Conservation (phyloP, 2,329 filamentous ascomycete species). For the Aspergillus fumigatus region DNA sequence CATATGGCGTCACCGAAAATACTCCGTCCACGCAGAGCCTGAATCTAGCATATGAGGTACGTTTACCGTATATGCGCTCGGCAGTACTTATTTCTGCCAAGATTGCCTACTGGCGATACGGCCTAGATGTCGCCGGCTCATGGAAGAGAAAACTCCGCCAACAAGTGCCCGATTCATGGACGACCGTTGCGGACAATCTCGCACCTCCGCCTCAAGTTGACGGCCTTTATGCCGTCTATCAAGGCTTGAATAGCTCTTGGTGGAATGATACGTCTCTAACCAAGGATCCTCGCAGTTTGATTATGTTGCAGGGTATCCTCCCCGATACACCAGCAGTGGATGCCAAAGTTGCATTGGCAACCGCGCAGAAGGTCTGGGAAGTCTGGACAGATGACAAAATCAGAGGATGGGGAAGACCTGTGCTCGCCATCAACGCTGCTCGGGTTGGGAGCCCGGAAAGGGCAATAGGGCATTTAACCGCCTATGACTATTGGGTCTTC, state of each 20-base stretch:
- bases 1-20: constrained; percentile 14
- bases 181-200: constrained; percentile 2
- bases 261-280: constrained; percentile 7
- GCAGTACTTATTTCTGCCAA: background rate
- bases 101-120: constrained; percentile 14
- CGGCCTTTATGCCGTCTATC: constrained; percentile 9
- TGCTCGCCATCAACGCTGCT: constrained; percentile 12
- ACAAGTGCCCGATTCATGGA: constrained; percentile 3
- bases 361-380: constrained; percentile 9
- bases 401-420: constrained; percentile 12
- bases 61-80: too few relatives aligned
- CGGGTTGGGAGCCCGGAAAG: constrained; percentile 7
- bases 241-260: constrained; percentile 11
- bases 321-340: constrained; percentile 10
- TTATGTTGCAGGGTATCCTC: constrained; percentile 13
- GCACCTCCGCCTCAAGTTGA: constrained; percentile 4
- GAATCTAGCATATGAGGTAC: constrained; percentile 14
- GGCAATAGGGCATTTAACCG: constrained; percentile 9
- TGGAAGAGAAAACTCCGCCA: constrained; percentile 8
- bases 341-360: background rate
- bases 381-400: constrained; percentile 12
- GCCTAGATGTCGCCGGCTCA: constrained; percentile 5
- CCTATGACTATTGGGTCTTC: constrained; percentile 12
- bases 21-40: constrained; percentile 6
- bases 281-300: constrained; percentile 10